These are phyloP conservation scores for Gaultheria prostrata DNA, from an alignment of 148 eudicot species.

Conservation along the genomic window DNA sequence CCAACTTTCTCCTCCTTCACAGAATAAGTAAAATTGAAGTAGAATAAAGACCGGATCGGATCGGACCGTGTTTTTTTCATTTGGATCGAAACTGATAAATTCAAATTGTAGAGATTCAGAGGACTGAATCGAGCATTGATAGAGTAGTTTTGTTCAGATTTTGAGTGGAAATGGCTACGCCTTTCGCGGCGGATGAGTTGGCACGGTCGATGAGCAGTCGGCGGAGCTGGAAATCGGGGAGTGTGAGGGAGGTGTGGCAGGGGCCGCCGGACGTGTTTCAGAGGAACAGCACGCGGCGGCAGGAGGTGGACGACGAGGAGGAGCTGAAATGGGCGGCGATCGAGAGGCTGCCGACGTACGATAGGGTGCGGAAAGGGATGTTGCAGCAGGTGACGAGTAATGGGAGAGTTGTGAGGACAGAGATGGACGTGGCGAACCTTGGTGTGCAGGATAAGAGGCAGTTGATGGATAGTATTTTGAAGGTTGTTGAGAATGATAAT, in stretches of 20 bases:
- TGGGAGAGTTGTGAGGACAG: conserved; percentile 21
- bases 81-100: not conserved
- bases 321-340: conserved; percentile 27
- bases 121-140: not conserved
- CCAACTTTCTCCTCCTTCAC: too few relatives aligned
- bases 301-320: conserved; percentile 22
- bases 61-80: too few relatives aligned
- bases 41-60: too few relatives aligned
- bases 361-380: conserved; percentile 23
- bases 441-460: conserved; percentile 22
- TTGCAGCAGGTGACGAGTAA: conserved; percentile 14
- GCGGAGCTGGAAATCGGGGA: conserved; percentile 16
- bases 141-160: too few relatives aligned
- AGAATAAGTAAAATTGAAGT: too few relatives aligned
- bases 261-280: conserved; percentile 23
- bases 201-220: not conserved
- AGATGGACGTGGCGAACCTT: conserved; percentile 23
- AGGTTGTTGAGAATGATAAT: conserved; percentile 31
- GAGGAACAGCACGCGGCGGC: conserved; percentile 12
- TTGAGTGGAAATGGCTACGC: not conserved
- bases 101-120: not conserved
- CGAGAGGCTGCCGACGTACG: conserved; percentile 27
- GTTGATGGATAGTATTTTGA: conserved; percentile 25
- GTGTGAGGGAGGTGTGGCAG: conserved; percentile 28
- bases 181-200: not conserved